Conservation (phyloP, 176 grass and related monocot species). For the Carex scoparia region DNA sequence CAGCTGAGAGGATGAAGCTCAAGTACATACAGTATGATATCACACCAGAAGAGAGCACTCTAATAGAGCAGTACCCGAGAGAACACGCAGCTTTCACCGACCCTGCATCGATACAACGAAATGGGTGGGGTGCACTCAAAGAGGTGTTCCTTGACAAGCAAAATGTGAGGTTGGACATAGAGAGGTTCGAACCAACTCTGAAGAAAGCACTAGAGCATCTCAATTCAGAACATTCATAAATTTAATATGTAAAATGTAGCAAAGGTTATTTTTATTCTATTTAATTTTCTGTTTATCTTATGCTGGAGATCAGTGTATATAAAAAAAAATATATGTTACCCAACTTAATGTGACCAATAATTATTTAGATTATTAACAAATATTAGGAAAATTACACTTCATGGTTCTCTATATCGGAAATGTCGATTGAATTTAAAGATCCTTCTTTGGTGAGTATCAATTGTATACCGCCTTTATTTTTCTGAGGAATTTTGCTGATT, state of each 20-base stretch:
- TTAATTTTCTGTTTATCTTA: neutral
- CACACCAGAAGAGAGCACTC: slow-evolving; percentile 60
- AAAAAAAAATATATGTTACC: no score
- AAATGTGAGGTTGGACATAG: slow-evolving; percentile 67
- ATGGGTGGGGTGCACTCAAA: slow-evolving; percentile 52
- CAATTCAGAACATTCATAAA: slow-evolving; percentile 15
- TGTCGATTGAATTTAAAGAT: slow-evolving; percentile 15
- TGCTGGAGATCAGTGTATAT: neutral
- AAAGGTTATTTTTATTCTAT: neutral
- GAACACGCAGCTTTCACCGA: slow-evolving; percentile 72
- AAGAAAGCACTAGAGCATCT: slow-evolving; percentile 42
- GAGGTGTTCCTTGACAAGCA: slow-evolving; percentile 59
- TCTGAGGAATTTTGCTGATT: slow-evolving; percentile 40
- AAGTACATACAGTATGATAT: slow-evolving; percentile 71
- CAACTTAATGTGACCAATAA: no score
- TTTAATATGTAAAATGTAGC: neutral
- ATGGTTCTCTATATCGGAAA: slow-evolving; percentile 39
- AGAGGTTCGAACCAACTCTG: slow-evolving; percentile 39
- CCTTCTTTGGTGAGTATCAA: slow-evolving; percentile 35
- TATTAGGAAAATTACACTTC: slow-evolving; percentile 23
- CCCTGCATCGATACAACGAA: slow-evolving; percentile 49
- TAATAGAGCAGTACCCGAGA: slow-evolving; percentile 48
- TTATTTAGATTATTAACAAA: neutral
- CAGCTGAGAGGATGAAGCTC: slow-evolving; percentile 55
- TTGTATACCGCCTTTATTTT: slow-evolving; percentile 21